These are phyloP conservation scores for Elsinoe australis DNA, from an alignment of 2,329 filamentous ascomycete genomes.

Conservation along the genomic window DNA sequence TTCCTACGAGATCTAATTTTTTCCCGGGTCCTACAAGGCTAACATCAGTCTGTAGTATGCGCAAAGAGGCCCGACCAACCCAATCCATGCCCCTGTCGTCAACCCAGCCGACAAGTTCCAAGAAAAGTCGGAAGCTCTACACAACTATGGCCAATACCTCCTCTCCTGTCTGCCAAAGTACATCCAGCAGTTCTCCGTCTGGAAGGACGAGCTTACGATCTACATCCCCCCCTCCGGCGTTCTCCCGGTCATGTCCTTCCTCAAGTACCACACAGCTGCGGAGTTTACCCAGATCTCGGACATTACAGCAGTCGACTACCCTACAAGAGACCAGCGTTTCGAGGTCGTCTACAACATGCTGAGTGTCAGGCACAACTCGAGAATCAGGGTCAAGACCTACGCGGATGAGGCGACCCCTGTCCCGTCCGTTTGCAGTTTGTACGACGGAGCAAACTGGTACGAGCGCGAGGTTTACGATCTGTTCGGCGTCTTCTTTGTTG, in stretches of 20 bases:
- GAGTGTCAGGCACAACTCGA: conserved; percentile 89
- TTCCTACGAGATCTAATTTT: too few relatives aligned
- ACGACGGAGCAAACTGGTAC: conserved; percentile 97
- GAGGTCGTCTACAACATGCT: conserved; percentile 97
- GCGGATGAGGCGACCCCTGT: conserved; percentile 93
- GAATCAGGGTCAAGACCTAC: conserved; percentile 97
- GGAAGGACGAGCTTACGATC: conserved; percentile 91
- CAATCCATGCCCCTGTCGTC: conserved; percentile 69
- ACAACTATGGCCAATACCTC: conserved; percentile 92
- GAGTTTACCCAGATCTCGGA: conserved; percentile 92
- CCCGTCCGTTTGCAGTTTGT: conserved; percentile 76
- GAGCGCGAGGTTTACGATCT: conserved; percentile 97
- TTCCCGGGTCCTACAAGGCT: too few relatives aligned
- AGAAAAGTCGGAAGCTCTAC: conserved; percentile 76
- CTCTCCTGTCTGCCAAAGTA: conserved; percentile 97
- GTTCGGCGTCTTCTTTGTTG: conserved; percentile 93
- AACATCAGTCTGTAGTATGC: conserved; percentile 30
- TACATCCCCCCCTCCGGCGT: conserved; percentile 75
- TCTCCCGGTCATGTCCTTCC: conserved; percentile 84
- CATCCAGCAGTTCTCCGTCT: conserved; percentile 97
- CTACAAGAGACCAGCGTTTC: conserved; percentile 89
- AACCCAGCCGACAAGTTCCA: conserved; percentile 92
- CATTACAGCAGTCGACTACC: conserved; percentile 92
- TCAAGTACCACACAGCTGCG: conserved; percentile 95
- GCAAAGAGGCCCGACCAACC: conserved; percentile 37